Conservation (phyloP, 345 rosid genomes). For the Ceriops zippeliana region DNA sequence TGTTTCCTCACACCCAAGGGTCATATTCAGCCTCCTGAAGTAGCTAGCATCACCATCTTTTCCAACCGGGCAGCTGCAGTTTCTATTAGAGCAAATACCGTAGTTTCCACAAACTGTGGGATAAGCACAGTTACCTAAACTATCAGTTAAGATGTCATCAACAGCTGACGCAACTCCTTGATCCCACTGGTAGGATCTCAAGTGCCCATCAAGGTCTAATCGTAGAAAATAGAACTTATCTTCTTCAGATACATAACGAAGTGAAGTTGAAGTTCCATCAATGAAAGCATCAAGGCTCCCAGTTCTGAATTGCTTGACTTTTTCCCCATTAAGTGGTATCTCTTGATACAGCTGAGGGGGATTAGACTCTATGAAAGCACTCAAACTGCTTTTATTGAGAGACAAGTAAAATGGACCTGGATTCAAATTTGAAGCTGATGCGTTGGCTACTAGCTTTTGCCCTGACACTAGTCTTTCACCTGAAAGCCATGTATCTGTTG, state of each 20-base stretch:
- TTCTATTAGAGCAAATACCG: conserved; percentile 18
- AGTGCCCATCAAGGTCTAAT: conserved; percentile 23
- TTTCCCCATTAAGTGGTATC: background rate
- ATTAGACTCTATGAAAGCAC: conserved; percentile 2
- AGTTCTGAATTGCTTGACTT: background rate
- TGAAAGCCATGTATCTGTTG: conserved; percentile 4
- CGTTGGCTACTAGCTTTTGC: background rate
- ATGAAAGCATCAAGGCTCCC: background rate
- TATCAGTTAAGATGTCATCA: conserved; percentile 9
- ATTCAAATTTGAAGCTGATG: conserved; percentile 1
- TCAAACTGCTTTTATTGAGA: background rate
- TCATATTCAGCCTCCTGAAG: background rate
- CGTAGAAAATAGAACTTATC: conserved; percentile 11
- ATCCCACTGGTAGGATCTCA: conserved; percentile 15
- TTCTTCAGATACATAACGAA: background rate
- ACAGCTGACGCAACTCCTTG: background rate
- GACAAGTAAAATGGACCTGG: conserved; percentile 4
- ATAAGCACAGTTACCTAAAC: conserved; percentile 13
- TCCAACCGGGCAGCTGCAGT: conserved; percentile 18
- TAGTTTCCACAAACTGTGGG: conserved; percentile 22
- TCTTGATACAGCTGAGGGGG: background rate
- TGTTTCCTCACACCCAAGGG: conserved; percentile 3
- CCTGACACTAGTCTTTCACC: background rate
- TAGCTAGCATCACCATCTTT: background rate
- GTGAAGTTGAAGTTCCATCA: background rate